Evolutionary conservation across 2,329 filamentous ascomycete species (phyloP).

Genomic region (Botrytis paeoniae): DNA sequence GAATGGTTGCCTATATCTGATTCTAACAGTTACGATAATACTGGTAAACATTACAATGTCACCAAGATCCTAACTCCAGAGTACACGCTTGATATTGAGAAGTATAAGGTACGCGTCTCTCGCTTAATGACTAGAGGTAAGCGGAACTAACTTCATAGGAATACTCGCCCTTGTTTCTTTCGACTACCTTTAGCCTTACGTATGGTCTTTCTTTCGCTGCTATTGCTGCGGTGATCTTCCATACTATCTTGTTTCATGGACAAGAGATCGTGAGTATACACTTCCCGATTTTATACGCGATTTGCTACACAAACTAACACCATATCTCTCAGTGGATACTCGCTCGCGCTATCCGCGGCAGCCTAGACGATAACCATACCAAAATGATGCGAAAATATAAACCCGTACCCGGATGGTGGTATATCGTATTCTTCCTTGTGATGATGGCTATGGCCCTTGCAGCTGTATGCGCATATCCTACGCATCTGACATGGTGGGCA

Average conservation of each 20-base stretch:
- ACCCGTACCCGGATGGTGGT: slow-evolving; percentile 58
- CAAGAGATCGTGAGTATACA: slow-evolving; percentile 51
- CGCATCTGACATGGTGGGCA: slow-evolving; percentile 30
- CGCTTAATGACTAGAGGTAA: slow-evolving; percentile 50
- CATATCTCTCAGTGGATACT: slow-evolving; percentile 45
- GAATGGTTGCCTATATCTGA: slow-evolving; percentile 61
- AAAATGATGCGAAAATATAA: slow-evolving; percentile 57
- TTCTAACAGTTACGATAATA: slow-evolving; percentile 63
- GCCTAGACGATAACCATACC: slow-evolving; percentile 39
- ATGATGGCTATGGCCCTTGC: slow-evolving; percentile 45
- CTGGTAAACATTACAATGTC: slow-evolving; percentile 57
- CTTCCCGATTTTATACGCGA: not conserved
- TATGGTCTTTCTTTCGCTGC: slow-evolving; percentile 73
- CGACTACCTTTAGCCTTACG: slow-evolving; percentile 66
- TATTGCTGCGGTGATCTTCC: slow-evolving; percentile 64
- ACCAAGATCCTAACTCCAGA: slow-evolving; percentile 65
- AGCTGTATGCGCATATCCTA: slow-evolving; percentile 22
- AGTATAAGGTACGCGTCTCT: slow-evolving; percentile 63
- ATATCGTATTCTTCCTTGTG: slow-evolving; percentile 44
- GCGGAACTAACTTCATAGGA: slow-evolving; percentile 46
- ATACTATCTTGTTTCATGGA: slow-evolving; percentile 66
- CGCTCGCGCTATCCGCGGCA: slow-evolving; percentile 60
- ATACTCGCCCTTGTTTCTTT: slow-evolving; percentile 70
- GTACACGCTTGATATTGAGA: slow-evolving; percentile 59
- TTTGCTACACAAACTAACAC: not conserved